Percentiles rank a stretch among this genome's conserved stretches.
Evolutionary conservation across 208 protist genomes (phyloP).

Genomic region (Novymonas esmeraldas): DNA sequence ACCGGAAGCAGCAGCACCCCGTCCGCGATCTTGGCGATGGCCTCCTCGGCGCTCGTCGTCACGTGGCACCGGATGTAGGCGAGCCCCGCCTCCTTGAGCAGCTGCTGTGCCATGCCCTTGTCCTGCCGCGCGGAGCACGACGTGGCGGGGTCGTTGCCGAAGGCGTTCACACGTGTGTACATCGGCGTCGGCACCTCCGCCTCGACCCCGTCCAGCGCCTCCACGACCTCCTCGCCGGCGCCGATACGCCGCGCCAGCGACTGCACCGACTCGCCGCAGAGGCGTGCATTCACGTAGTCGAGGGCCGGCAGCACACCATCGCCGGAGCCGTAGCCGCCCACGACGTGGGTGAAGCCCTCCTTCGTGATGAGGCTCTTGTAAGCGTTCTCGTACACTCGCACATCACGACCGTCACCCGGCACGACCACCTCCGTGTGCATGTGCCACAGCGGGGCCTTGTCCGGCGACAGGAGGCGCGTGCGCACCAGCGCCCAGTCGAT

Average conservation of each 20-base stretch:
- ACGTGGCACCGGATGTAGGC: slow-evolving; percentile 64
- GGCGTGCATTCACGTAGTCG: slow-evolving; percentile 70
- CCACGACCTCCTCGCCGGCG: slow-evolving; percentile 8
- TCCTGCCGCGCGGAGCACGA: slow-evolving; percentile 63
- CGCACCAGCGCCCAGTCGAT: slow-evolving; percentile 32
- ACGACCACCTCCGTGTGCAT: slow-evolving; percentile 16
- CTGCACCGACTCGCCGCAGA: slow-evolving; percentile 28
- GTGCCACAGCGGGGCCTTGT: slow-evolving; percentile 23
- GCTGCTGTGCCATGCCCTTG: slow-evolving; percentile 64
- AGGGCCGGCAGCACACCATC: slow-evolving; percentile 63
- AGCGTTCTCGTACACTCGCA: slow-evolving; percentile 35
- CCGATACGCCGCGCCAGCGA: slow-evolving; percentile 24
- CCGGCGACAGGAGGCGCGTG: slow-evolving; percentile 9
- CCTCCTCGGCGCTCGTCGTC: slow-evolving; percentile 32
- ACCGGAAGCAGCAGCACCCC: slow-evolving; percentile 65
- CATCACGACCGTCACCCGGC: slow-evolving; percentile 8
- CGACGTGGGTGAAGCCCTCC: slow-evolving; percentile 59
- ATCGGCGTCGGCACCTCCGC: not conserved
- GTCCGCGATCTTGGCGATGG: slow-evolving; percentile 22
- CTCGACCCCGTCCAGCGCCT: slow-evolving; percentile 9
- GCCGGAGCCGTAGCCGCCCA: slow-evolving; percentile 58
- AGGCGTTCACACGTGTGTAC: slow-evolving; percentile 31
- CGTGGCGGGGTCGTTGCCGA: slow-evolving; percentile 64
- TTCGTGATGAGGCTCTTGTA: slow-evolving; percentile 51
- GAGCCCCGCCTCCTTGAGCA: slow-evolving; percentile 56